phyloP scores from a whole-genome alignment of 2,329 filamentous ascomycete species.

The Aspergillus quadricinctus region DNA sequence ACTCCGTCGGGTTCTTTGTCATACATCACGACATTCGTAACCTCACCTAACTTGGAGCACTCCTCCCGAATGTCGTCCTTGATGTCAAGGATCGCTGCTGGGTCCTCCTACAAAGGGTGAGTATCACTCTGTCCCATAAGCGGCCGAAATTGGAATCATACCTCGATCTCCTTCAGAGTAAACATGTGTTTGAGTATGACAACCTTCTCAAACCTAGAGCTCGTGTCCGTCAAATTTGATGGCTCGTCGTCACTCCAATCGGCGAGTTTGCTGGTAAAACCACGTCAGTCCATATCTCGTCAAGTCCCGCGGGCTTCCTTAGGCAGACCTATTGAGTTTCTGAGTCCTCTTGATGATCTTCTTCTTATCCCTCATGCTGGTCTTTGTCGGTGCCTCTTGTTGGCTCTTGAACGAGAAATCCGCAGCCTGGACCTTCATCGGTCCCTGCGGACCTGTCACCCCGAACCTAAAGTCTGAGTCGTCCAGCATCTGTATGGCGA shows the following conservation, averaged over 20 bases:
- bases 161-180: slow-evolving; percentile 73
- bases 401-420: slow-evolving; percentile 90
- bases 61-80: slow-evolving; percentile 92
- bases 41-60: slow-evolving; percentile 76
- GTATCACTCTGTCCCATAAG: not conserved
- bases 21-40: slow-evolving; percentile 88
- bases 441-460: slow-evolving; percentile 49
- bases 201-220: slow-evolving; percentile 65
- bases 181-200: slow-evolving; percentile 94
- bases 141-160: slow-evolving; percentile 16
- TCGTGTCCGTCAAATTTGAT: slow-evolving; percentile 53
- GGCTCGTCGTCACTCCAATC: slow-evolving; percentile 94
- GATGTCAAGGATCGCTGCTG: slow-evolving; percentile 78
- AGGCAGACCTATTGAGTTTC: slow-evolving; percentile 66
- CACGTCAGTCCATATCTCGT: slow-evolving; percentile 10
- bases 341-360: slow-evolving; percentile 90
- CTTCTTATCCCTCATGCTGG: slow-evolving; percentile 66
- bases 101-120: slow-evolving; percentile 57
- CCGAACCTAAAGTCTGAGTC: slow-evolving; percentile 67
- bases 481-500: slow-evolving; percentile 51
- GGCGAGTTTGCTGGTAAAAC: slow-evolving; percentile 65
- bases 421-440: slow-evolving; percentile 76
- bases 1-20: slow-evolving; percentile 82
- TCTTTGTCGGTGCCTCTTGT: slow-evolving; percentile 57
- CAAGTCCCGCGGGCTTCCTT: not conserved